A percentile compares a stretch with the other conserved stretches of the same genome.
These are phyloP conservation scores for Melastoma candidum DNA, from an alignment of 441 rosid genomes.

Conservation along the genomic window DNA sequence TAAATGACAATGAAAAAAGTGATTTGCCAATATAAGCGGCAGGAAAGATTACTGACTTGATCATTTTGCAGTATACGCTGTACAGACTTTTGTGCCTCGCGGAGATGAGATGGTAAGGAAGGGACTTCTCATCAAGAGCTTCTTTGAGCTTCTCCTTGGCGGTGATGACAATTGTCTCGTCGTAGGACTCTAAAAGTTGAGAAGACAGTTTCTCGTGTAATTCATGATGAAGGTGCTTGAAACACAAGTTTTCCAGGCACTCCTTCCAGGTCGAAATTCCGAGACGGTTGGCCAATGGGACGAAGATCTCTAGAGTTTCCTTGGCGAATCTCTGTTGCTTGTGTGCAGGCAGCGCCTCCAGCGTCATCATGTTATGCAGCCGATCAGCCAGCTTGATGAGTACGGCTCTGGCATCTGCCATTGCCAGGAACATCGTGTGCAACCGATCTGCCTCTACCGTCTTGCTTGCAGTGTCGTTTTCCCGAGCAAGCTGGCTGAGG, in stretches of 20 bases:
- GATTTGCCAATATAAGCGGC: too few species aligned
- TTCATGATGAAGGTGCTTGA: slow-evolving; percentile 77
- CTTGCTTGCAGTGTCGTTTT: slow-evolving; percentile 74
- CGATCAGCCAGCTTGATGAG: slow-evolving; percentile 94
- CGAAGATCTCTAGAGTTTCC: slow-evolving; percentile 89
- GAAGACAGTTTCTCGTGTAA: slow-evolving; percentile 60
- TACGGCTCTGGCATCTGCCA: slow-evolving; percentile 97
- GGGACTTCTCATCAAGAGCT: slow-evolving; percentile 49
- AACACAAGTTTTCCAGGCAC: slow-evolving; percentile 83
- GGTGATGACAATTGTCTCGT: slow-evolving; percentile 60
- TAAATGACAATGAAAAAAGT: too few species aligned
- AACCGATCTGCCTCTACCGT: slow-evolving; percentile 83
- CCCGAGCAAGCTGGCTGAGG: slow-evolving; percentile 90
- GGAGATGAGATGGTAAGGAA: slow-evolving; percentile 47
- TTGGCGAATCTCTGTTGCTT: slow-evolving; percentile 87
- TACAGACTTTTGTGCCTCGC: slow-evolving; percentile 93
- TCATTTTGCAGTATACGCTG: slow-evolving; percentile 82
- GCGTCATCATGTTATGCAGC: slow-evolving; percentile 86
- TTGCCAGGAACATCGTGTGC: slow-evolving; percentile 98
- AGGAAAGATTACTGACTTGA: slow-evolving; percentile 26
- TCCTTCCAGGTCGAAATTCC: slow-evolving; percentile 89
- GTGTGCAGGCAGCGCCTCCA: slow-evolving; percentile 56
- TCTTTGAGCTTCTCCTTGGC: slow-evolving; percentile 59
- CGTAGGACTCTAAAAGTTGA: slow-evolving; percentile 56
- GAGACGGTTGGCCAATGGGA: slow-evolving; percentile 74